phyloP scores from a whole-genome alignment of 1,284 basidiomycete genomes.

The Ceratobasidium sp. region DNA sequence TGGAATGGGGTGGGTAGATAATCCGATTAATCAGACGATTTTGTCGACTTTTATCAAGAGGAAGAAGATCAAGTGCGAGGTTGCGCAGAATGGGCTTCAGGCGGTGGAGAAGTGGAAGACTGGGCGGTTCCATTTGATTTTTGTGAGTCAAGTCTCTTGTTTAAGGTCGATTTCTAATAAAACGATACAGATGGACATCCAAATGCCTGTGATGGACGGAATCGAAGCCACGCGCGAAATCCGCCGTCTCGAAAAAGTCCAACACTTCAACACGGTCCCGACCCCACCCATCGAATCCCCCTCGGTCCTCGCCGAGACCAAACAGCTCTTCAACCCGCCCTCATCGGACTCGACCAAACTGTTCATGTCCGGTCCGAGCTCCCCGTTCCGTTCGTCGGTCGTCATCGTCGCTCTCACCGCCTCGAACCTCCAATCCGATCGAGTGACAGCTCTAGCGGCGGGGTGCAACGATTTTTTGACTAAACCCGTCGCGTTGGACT shows the following conservation, averaged over 20 bases:
- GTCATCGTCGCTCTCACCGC: slow-evolving; percentile 99
- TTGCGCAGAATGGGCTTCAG: slow-evolving; percentile 95
- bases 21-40: slow-evolving; percentile 98
- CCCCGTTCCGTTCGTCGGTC: slow-evolving; percentile 90
- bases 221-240: slow-evolving; percentile 98
- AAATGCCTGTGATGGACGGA: slow-evolving; percentile 99
- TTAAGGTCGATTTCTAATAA: not conserved
- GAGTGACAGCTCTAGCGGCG: slow-evolving; percentile 94
- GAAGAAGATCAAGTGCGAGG: slow-evolving; percentile 95
- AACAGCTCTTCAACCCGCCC: slow-evolving; percentile 16
- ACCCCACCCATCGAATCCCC: slow-evolving; percentile 69
- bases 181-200: slow-evolving; percentile 92
- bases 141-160: slow-evolving; percentile 69
- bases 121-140: slow-evolving; percentile 94
- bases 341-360: slow-evolving; percentile 9
- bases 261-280: slow-evolving; percentile 69
- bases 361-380: slow-evolving; percentile 42
- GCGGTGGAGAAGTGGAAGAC: slow-evolving; percentile 96
- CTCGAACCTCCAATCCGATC: slow-evolving; percentile 91
- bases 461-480: slow-evolving; percentile 99
- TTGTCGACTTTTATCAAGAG: slow-evolving; percentile 95
- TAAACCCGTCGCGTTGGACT: slow-evolving; percentile 94
- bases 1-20: no score
- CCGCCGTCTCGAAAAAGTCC: slow-evolving; percentile 81
- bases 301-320: slow-evolving; percentile 46